These are phyloP conservation scores for Sporothrix variecibatus DNA, from an alignment of 2,329 filamentous ascomycete genomes.

Conservation along the genomic window DNA sequence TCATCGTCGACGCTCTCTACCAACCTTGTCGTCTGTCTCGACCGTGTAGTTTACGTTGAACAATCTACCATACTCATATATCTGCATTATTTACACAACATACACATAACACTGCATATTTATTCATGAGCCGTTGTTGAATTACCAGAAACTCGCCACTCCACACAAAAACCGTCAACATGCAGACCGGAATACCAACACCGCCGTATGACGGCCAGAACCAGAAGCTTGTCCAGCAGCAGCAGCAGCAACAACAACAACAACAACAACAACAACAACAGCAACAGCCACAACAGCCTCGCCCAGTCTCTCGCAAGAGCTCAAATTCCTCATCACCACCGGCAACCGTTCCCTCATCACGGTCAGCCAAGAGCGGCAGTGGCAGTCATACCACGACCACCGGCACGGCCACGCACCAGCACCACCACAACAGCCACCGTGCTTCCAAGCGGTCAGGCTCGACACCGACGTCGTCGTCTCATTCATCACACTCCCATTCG, in stretches of 20 bases:
- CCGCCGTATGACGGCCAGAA: constrained; percentile 52
- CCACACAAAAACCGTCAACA: constrained; percentile 32
- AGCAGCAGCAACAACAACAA: constrained; percentile 16
- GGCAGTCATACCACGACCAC: constrained; percentile 25
- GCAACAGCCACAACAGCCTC: constrained; percentile 14
- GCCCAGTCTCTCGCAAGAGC: constrained; percentile 40
- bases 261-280: too few species aligned
- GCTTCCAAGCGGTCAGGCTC: constrained; percentile 52
- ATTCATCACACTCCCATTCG: constrained; percentile 42
- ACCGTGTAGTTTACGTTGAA: background rate
- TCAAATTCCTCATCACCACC: constrained; percentile 45
- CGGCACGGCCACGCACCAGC: constrained; percentile 13
- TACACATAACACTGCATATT: background rate
- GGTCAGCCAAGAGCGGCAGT: constrained; percentile 31
- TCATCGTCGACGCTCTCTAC: background rate
- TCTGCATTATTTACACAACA: too few species aligned
- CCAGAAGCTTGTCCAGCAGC: background rate
- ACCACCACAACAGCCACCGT: constrained; percentile 43
- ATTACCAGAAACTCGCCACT: background rate
- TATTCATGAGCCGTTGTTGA: background rate
- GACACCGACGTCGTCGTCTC: constrained; percentile 28
- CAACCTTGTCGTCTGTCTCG: constrained; percentile 8
- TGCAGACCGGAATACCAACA: constrained; percentile 55
- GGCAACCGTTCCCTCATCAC: constrained; percentile 7
- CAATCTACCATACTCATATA: background rate